Evolutionary conservation across 2,329 filamentous ascomycete species (phyloP), one percentile per base, ranked within the genome.

Genomic region (Paraphoma sp.): DNA sequence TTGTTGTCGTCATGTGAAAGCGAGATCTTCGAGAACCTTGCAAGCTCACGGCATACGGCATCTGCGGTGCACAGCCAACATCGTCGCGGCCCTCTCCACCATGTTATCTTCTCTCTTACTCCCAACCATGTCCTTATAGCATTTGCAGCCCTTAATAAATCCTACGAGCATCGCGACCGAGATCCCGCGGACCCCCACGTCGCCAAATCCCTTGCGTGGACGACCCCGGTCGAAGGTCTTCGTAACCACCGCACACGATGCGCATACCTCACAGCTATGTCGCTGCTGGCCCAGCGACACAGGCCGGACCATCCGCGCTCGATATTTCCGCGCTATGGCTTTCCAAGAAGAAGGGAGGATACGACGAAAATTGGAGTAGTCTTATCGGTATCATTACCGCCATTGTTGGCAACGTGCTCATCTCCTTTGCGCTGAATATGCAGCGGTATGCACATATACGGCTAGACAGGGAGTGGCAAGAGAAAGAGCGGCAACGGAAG

Each of bases 361-460:
- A 69, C 47, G 53, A 63, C 17, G 78, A 77, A 59, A 76, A 76
- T 62, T 98, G 94, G 93, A 96, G 93, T 45, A 96, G 93, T 28
- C 82, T 98, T 51, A 98, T 99, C 72, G 95, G 95, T 67, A 97
- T 99, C 70, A 79, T 94, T 51, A 96, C 93, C 2, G 93, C 95
- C 48, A 96, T 99, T 70, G 85, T 90, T 49, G 95, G 95, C 53
- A 99, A 99, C 71, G 82, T 97, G 33, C 84, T 99, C 51, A 98
- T 99, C 64, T 96, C 94, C 0, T 88, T 99, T 61, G 95, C 95
- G 11, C 86, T 99, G 59, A 99, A 99, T 73, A 94, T 96, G 48
- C 95, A 99, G 78, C 88, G 95, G 63, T 98, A 98, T 75, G 94
- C 95, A 33, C 95, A 99, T 73, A 92, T 95, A 54, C 86, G 89